Conservation (phyloP, 1,284 basidiomycete genomes). For the Apiotrichum mycotoxinovorans region DNA sequence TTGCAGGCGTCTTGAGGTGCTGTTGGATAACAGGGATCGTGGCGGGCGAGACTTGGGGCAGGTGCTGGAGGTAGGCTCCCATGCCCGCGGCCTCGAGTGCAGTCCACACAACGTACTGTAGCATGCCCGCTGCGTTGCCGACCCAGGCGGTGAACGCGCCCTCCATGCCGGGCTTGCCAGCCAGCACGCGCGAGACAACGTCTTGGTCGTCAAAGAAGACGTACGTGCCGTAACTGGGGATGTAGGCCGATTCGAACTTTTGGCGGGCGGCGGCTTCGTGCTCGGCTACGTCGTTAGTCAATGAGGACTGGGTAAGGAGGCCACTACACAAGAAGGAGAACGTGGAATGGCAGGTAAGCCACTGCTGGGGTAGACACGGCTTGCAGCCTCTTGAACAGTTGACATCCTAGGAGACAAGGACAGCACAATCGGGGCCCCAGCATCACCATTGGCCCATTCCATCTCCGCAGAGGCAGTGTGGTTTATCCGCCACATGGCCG, state of each 20-base stretch:
- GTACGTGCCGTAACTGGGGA: conserved; percentile 51
- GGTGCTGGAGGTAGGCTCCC: conserved; percentile 53
- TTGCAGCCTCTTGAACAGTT: no score
- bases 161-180: conserved; percentile 45
- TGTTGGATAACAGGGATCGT: conserved; percentile 36
- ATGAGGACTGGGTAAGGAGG: neutral
- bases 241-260: conserved; percentile 35
- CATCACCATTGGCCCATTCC: no score
- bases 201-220: conserved; percentile 53
- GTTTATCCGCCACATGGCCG: no score
- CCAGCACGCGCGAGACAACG: conserved; percentile 45
- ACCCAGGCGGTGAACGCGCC: conserved; percentile 34
- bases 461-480: no score
- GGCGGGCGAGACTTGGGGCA: conserved; percentile 28
- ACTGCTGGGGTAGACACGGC: no score
- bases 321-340: neutral
- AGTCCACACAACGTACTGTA: conserved; percentile 53
- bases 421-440: no score
- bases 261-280: neutral
- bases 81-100: conserved; percentile 51
- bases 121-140: conserved; percentile 40
- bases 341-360: no score
- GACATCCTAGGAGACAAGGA: no score
- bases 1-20: conserved; percentile 43
- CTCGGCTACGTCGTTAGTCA: conserved; percentile 6